phyloP scores from a whole-genome alignment of 1,284 basidiomycete genomes.

The Vanrija sp. region DNA sequence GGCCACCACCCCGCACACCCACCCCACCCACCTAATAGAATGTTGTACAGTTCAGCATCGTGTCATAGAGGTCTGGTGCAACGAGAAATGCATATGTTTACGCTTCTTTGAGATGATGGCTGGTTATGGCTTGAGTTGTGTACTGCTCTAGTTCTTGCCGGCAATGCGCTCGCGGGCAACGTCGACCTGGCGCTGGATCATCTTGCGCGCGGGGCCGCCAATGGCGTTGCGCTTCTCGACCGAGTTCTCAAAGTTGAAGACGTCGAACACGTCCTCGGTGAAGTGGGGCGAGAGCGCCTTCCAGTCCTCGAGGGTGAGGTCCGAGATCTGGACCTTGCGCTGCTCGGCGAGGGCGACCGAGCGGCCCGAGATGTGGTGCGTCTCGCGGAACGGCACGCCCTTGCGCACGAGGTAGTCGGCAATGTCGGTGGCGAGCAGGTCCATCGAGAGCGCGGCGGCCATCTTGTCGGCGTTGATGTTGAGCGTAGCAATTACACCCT shows the following conservation, averaged over 20 bases:
- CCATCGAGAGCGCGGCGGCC: constrained; percentile 85
- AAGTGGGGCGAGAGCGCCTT: constrained; percentile 73
- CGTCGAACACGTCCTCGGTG: constrained; percentile 68
- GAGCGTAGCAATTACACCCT: constrained; percentile 88
- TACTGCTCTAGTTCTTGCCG: constrained; percentile 4
- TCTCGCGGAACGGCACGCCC: constrained; percentile 97
- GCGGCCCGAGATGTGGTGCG: constrained; percentile 94
- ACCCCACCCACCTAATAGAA: not conserved
- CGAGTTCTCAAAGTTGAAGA: constrained; percentile 90
- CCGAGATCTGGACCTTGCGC: constrained; percentile 71
- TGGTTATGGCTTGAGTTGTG: too few relatives aligned
- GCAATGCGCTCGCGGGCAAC: constrained; percentile 59
- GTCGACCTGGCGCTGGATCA: constrained; percentile 78
- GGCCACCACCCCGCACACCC: not conserved
- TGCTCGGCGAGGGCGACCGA: constrained; percentile 91
- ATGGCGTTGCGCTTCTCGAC: constrained; percentile 93
- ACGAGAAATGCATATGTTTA: not conserved
- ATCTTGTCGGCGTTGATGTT: constrained; percentile 89
- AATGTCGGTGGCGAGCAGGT: constrained; percentile 93
- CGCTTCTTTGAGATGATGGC: too few relatives aligned
- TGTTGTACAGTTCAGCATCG: constrained; percentile 1
- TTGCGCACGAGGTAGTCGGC: constrained; percentile 98
- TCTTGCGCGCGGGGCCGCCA: constrained; percentile 81
- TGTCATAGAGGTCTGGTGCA: not conserved
- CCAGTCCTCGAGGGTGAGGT: constrained; percentile 75